phyloP scores from a whole-genome alignment of 202 grass and related monocot genomes.

The Zoysia matrella region DNA sequence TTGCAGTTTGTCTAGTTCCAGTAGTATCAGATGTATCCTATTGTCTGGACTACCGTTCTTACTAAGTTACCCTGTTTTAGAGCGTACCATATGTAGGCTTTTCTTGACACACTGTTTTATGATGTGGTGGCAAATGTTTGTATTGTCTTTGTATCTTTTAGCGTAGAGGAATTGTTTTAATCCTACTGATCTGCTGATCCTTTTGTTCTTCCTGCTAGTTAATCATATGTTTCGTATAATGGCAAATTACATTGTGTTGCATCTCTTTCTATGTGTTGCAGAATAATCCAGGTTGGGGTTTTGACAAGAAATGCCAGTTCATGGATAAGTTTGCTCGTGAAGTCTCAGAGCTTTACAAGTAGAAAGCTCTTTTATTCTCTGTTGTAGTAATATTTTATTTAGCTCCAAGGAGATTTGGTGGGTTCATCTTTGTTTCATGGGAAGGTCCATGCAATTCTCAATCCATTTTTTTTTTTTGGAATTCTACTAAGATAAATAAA shows the following conservation, averaged over 20 bases:
- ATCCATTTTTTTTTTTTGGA: slow-evolving; percentile 18
- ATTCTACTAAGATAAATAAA: slow-evolving; percentile 60
- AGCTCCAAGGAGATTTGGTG: slow-evolving; percentile 26
- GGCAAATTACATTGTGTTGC: slow-evolving; percentile 6
- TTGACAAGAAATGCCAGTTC: slow-evolving; percentile 84
- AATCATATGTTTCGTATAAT: neutral
- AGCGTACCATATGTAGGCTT: neutral
- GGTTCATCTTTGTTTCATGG: slow-evolving; percentile 1
- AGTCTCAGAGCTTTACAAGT: slow-evolving; percentile 78
- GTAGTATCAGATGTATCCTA: neutral
- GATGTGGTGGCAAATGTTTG: neutral
- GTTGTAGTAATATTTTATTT: slow-evolving; percentile 44
- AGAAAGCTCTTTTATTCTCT: slow-evolving; percentile 40
- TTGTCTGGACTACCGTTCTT: neutral
- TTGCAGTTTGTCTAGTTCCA: neutral
- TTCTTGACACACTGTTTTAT: neutral
- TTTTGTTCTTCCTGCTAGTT: slow-evolving; percentile 11
- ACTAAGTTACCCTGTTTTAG: neutral
- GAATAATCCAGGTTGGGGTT: slow-evolving; percentile 92
- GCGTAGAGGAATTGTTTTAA: neutral
- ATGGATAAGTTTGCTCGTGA: slow-evolving; percentile 89
- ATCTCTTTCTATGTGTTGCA: slow-evolving; percentile 43
- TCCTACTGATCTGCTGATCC: slow-evolving; percentile 14
- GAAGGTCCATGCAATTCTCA: slow-evolving; percentile 25
- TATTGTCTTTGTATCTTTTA: neutral